Evolutionary conservation across 2,329 filamentous ascomycete genomes (phyloP).

Genomic region (Aureobasidium sp.): DNA sequence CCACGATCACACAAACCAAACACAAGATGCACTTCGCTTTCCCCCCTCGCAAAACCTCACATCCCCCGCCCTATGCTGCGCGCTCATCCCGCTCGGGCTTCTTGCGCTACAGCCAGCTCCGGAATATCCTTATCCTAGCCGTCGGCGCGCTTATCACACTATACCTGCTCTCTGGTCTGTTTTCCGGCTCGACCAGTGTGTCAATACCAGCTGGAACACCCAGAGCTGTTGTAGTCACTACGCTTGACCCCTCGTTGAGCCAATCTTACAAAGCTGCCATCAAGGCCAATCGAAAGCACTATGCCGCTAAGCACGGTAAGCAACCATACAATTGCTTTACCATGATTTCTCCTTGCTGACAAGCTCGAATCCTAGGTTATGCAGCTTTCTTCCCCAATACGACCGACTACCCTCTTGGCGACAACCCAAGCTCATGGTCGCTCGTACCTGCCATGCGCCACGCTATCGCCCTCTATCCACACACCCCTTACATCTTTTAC

Average conservation of each 20-base stretch:
- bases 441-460: constrained; percentile 81
- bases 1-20: neutral
- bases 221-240: constrained; percentile 70
- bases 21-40: constrained; percentile 74
- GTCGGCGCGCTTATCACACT: constrained; percentile 51
- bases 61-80: constrained; percentile 62
- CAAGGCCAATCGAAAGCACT: constrained; percentile 72
- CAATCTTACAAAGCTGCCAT: constrained; percentile 63
- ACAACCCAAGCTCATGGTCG: constrained; percentile 56
- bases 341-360: neutral
- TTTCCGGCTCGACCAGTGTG: constrained; percentile 11
- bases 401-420: constrained; percentile 64
- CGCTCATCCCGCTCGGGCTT: constrained; percentile 46
- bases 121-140: constrained; percentile 47
- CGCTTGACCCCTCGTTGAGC: constrained; percentile 62
- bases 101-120: constrained; percentile 23
- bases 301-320: constrained; percentile 79
- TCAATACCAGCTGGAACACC: constrained; percentile 37
- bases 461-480: constrained; percentile 70
- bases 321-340: neutral
- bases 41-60: constrained; percentile 72
- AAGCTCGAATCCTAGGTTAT: constrained; percentile 55
- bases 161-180: constrained; percentile 47
- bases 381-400: constrained; percentile 70
- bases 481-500: constrained; percentile 76